Percentiles rank a stretch among this genome's conserved stretches.
Conservation (phyloP, 2,329 filamentous ascomycete species). For the Alternaria sp. region DNA sequence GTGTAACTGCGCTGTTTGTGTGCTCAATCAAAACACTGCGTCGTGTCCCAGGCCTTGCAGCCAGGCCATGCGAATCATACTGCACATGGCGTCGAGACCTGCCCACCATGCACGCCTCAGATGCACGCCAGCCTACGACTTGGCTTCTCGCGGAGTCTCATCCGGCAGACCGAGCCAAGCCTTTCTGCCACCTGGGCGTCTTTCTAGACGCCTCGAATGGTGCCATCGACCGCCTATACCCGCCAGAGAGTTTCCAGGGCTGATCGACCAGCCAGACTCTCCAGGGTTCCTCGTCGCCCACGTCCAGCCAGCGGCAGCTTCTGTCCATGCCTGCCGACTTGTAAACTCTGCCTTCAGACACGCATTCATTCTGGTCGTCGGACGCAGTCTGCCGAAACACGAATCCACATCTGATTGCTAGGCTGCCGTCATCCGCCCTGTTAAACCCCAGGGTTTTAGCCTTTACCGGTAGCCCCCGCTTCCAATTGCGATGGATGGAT, state of each 20-base stretch:
- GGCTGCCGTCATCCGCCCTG: slow-evolving; percentile 14
- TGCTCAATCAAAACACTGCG: slow-evolving; percentile 39
- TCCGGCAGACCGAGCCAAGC: slow-evolving; percentile 34
- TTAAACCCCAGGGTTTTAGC: slow-evolving; percentile 35
- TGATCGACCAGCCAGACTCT: slow-evolving; percentile 21
- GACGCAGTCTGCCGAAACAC: slow-evolving; percentile 35
- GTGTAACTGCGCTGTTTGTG: slow-evolving; percentile 41
- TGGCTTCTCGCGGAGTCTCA: slow-evolving; percentile 24
- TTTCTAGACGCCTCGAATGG: slow-evolving; percentile 35
- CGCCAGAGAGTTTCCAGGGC: slow-evolving; percentile 24
- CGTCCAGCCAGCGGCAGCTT: slow-evolving; percentile 18
- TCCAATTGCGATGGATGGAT: slow-evolving; percentile 31
- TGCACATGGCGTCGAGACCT: slow-evolving; percentile 30
- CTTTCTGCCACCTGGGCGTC: slow-evolving; percentile 26
- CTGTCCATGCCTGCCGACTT: slow-evolving; percentile 27
- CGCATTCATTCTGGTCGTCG: slow-evolving; percentile 17
- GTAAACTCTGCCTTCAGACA: slow-evolving; percentile 32
- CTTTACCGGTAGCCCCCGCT: slow-evolving; percentile 28
- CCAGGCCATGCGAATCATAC: slow-evolving; percentile 34
- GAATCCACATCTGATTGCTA: slow-evolving; percentile 26
- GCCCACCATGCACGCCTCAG: slow-evolving; percentile 30
- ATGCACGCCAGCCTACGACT: slow-evolving; percentile 23
- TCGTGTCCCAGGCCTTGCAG: slow-evolving; percentile 29
- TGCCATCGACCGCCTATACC: slow-evolving; percentile 10
- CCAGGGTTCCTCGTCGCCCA: slow-evolving; percentile 20